A percentile compares a stretch with the other conserved stretches of the same genome.
Conservation (phyloP, 129 eudicot genomes). For the Erigeron canadensis region DNA sequence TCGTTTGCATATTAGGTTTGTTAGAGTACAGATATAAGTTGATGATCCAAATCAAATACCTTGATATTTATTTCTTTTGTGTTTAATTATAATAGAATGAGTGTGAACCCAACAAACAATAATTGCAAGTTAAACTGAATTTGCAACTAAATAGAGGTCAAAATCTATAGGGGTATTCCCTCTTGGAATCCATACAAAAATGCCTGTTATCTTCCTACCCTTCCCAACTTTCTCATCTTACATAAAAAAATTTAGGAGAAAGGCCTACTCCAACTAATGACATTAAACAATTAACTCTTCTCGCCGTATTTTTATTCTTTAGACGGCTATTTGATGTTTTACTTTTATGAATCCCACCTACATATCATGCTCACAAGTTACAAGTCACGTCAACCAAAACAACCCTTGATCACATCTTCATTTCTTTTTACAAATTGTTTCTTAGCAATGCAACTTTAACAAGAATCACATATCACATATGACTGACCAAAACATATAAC, state of each 20-base stretch:
- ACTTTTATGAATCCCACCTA: background rate
- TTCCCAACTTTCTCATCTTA: background rate
- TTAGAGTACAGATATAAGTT: background rate
- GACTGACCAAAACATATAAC: too few species aligned
- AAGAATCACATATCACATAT: too few species aligned
- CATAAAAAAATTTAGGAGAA: too few species aligned
- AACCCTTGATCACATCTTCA: background rate
- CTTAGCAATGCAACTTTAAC: too few species aligned
- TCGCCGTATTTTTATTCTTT: too few species aligned
- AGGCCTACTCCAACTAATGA: too few species aligned
- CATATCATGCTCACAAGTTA: constrained; percentile 3
- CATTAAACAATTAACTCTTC: too few species aligned
- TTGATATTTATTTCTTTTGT: background rate
- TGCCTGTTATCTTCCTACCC: background rate
- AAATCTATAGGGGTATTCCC: background rate
- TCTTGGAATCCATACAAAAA: background rate
- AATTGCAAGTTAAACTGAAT: background rate
- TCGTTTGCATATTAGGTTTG: background rate
- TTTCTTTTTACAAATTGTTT: background rate
- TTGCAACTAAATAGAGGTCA: background rate
- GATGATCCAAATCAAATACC: background rate
- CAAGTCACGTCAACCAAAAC: background rate
- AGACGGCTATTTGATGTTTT: background rate
- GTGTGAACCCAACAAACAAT: background rate
- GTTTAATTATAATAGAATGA: background rate